These are phyloP conservation scores for Coemansia furcata DNA, from an alignment of 192 early-diverging fungal genomes.

Conservation along the genomic window DNA sequence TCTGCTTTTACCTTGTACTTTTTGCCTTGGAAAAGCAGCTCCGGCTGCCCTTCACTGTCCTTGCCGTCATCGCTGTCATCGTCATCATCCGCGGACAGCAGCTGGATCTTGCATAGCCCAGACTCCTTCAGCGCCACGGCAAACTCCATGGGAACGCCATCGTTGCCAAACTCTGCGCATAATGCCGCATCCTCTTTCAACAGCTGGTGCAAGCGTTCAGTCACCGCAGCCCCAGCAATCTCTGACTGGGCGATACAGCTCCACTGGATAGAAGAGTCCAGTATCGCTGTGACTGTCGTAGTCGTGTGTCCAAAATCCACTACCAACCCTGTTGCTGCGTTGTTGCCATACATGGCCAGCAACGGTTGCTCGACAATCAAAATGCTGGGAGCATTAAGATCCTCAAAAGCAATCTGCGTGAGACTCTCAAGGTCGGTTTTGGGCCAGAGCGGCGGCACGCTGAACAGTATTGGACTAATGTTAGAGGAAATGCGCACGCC, in stretches of 20 bases:
- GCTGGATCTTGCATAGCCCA: constrained; percentile 35
- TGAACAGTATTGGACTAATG: constrained; percentile 71
- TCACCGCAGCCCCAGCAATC: constrained; percentile 70
- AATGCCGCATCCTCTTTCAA: constrained; percentile 56
- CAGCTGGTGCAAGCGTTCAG: constrained; percentile 59
- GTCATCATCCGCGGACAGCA: constrained; percentile 6
- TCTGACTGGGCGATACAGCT: constrained; percentile 61
- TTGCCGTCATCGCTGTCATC: constrained; percentile 9
- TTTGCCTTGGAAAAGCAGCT: constrained; percentile 58
- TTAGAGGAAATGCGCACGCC: constrained; percentile 73
- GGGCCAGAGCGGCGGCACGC: constrained; percentile 80
- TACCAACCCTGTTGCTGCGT: constrained; percentile 74
- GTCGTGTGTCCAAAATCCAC: constrained; percentile 88
- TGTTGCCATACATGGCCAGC: constrained; percentile 76
- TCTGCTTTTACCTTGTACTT: constrained; percentile 35
- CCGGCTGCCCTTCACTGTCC: not conserved
- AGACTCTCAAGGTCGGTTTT: constrained; percentile 75
- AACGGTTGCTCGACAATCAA: constrained; percentile 83
- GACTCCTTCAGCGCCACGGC: constrained; percentile 58
- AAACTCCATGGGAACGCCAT: constrained; percentile 57
- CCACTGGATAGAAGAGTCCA: constrained; percentile 71
- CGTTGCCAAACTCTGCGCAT: constrained; percentile 45
- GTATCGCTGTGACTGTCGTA: constrained; percentile 75
- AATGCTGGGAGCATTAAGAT: constrained; percentile 81
- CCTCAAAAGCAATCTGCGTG: constrained; percentile 90